Conservation (phyloP, 768 basidiomycete species). For the Pulveroboletus sp. region DNA sequence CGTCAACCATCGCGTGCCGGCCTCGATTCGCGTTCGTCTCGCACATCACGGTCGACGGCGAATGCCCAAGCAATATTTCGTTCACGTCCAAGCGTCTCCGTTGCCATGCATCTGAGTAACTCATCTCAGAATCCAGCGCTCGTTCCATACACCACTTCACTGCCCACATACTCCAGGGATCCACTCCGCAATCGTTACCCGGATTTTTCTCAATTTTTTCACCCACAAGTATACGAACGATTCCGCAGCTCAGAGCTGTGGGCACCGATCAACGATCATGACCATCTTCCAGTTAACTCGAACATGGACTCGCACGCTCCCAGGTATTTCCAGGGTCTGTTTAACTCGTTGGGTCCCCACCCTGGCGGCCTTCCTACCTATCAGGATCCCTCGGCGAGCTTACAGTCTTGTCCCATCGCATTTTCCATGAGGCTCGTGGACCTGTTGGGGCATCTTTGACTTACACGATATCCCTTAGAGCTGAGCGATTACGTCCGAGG, state of each 20-base stretch:
- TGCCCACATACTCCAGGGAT: slow-evolving; percentile 27
- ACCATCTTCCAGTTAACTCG: not conserved
- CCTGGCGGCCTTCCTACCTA: not conserved
- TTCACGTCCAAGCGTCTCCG: slow-evolving; percentile 1
- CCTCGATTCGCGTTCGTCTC: not conserved
- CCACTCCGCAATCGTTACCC: slow-evolving; percentile 30
- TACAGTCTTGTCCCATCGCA: slow-evolving; percentile 17
- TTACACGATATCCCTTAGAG: not conserved
- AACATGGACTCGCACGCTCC: not conserved
- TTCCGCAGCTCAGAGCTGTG: not conserved
- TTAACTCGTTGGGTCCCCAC: not conserved
- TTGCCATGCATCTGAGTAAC: not conserved
- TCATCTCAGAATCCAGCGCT: not conserved
- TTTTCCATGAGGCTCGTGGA: slow-evolving; percentile 19
- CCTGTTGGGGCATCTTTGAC: slow-evolving; percentile 1
- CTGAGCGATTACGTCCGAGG: not conserved
- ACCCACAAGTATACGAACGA: slow-evolving; percentile 12
- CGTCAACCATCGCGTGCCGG: not conserved
- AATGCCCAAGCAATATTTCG: not conserved
- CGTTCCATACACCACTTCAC: not conserved
- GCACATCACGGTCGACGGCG: not conserved
- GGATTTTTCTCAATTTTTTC: slow-evolving; percentile 31
- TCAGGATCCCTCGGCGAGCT: not conserved
- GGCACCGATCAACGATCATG: not conserved
- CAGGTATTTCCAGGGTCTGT: not conserved